Percentiles rank a stretch among this genome's conserved stretches.
These are phyloP conservation scores for Candida freyschussii DNA, from an alignment of 1,139 yeast species.

Conservation along the genomic window DNA sequence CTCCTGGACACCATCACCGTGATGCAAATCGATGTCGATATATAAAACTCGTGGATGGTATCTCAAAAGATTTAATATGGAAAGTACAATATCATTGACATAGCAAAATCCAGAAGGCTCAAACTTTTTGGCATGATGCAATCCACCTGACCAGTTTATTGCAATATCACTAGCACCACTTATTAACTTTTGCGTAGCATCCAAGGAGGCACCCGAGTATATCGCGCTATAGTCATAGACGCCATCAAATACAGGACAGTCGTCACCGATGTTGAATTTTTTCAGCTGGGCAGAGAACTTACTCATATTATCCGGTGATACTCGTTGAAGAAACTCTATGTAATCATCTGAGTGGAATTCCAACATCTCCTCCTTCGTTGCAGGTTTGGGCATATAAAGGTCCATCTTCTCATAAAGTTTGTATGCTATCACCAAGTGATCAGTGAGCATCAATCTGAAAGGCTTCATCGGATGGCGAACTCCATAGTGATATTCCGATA, in stretches of 20 bases:
- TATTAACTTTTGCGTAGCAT: constrained; percentile 82
- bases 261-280: constrained; percentile 92
- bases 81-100: constrained; percentile 88
- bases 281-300: constrained; percentile 56
- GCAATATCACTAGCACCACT: constrained; percentile 91
- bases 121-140: constrained; percentile 93
- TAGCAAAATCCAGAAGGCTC: constrained; percentile 96
- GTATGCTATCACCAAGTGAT: constrained; percentile 81
- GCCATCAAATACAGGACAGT: constrained; percentile 97
- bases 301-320: constrained; percentile 75
- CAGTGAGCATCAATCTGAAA: constrained; percentile 89
- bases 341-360: constrained; percentile 89
- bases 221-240: constrained; percentile 81
- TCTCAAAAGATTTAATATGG: constrained; percentile 75
- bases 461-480: constrained; percentile 98
- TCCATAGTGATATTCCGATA: constrained; percentile 81
- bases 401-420: constrained; percentile 90
- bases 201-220: constrained; percentile 89
- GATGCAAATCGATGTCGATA: constrained; percentile 93
- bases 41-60: constrained; percentile 89
- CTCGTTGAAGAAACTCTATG: constrained; percentile 68
- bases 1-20: constrained; percentile 98
- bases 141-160: constrained; percentile 95
- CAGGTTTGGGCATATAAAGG: constrained; percentile 73
- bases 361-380: constrained; percentile 71